Evolutionary conservation across 306 rosid genomes (phyloP).

Genomic region (Morella rubra): DNA sequence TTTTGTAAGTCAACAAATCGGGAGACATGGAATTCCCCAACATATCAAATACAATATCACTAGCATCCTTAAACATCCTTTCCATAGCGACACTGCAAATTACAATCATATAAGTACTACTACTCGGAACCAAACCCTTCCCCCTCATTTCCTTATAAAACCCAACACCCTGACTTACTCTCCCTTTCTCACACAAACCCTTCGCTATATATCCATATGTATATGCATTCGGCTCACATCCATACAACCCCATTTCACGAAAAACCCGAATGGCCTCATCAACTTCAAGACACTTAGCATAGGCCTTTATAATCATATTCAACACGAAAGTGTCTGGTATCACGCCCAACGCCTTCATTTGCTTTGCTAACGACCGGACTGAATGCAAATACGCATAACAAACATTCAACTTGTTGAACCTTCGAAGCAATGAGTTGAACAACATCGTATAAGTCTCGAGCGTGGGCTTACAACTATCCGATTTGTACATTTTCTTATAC

Average conservation of each 20-base stretch:
- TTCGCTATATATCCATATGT: conserved; percentile 68
- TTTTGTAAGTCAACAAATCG: conserved; percentile 77
- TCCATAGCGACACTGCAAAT: conserved; percentile 74
- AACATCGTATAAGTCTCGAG: conserved; percentile 69
- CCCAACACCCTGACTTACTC: conserved; percentile 64
- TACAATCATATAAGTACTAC: conserved; percentile 58
- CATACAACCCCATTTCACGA: conserved; percentile 81
- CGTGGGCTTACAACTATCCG: conserved; percentile 58
- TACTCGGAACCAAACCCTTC: conserved; percentile 57
- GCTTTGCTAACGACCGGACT: conserved; percentile 64
- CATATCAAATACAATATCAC: conserved; percentile 71
- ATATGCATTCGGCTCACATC: conserved; percentile 78
- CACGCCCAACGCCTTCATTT: conserved; percentile 82
- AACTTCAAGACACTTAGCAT: conserved; percentile 66
- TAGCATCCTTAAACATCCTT: conserved; percentile 61
- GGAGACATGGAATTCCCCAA: conserved; percentile 63
- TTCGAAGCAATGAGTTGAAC: conserved; percentile 61
- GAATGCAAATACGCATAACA: conserved; percentile 69
- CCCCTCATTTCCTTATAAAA: conserved; percentile 76
- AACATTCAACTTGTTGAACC: conserved; percentile 67
- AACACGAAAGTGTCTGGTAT: conserved; percentile 78
- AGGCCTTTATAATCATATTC: conserved; percentile 88
- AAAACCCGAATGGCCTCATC: conserved; percentile 79
- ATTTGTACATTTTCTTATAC: conserved; percentile 72
- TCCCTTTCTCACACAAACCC: conserved; percentile 94